phyloP scores from a whole-genome alignment of 108 stramenopile genomes.

The Nitzschia sp. region DNA sequence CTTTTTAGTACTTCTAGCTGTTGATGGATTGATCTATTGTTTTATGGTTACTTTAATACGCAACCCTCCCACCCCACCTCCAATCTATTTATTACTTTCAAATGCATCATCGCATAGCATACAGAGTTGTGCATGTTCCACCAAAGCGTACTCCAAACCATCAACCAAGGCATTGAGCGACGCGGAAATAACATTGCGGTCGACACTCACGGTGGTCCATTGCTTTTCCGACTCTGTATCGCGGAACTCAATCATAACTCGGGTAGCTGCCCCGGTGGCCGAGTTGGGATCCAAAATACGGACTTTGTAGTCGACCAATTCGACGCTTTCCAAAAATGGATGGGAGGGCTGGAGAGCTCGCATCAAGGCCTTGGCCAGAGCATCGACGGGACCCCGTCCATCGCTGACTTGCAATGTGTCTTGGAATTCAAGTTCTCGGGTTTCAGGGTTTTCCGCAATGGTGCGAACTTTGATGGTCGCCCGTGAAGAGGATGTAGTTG shows the following conservation, averaged over 20 bases:
- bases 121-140: slow-evolving; percentile 56
- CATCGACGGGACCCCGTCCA: slow-evolving; percentile 93
- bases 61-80: too few species aligned
- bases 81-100: too few species aligned
- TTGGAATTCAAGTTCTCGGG: slow-evolving; percentile 30
- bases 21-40: too few species aligned
- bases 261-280: slow-evolving; percentile 86
- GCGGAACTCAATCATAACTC: slow-evolving; percentile 90
- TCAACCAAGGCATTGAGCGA: slow-evolving; percentile 91
- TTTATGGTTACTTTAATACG: too few species aligned
- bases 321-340: slow-evolving; percentile 65
- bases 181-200: slow-evolving; percentile 91
- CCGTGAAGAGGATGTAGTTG: slow-evolving; percentile 50
- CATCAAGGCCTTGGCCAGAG: slow-evolving; percentile 79
- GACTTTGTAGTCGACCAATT: slow-evolving; percentile 94
- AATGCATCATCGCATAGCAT: slow-evolving; percentile 35
- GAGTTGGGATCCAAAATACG: slow-evolving; percentile 89
- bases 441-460: slow-evolving; percentile 32
- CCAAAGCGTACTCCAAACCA: slow-evolving; percentile 92
- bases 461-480: slow-evolving; percentile 90
- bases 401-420: slow-evolving; percentile 84
- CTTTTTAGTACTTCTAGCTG: too few species aligned
- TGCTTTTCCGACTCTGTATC: slow-evolving; percentile 34
- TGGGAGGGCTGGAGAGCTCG: slow-evolving; percentile 79
- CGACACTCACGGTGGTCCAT: slow-evolving; percentile 95